These are phyloP conservation scores for Westerdykella sp. DNA, from an alignment of 2,329 filamentous ascomycete species.

Conservation along the genomic window DNA sequence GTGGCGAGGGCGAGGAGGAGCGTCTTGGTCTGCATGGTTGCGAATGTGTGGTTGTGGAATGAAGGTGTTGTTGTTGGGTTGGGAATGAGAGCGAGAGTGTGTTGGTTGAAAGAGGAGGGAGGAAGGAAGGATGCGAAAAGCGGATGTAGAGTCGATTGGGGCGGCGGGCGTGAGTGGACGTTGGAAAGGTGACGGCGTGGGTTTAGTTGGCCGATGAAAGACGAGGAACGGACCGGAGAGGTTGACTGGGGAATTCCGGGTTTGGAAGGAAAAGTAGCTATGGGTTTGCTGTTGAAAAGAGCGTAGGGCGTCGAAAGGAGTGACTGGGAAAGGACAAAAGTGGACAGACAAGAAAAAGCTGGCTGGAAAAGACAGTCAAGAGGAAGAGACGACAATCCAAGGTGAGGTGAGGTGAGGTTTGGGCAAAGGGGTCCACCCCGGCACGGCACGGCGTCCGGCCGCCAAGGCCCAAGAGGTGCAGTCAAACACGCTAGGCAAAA, in stretches of 20 bases:
- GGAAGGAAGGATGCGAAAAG: background rate
- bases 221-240: background rate
- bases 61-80: background rate
- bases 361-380: no score
- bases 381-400: no score
- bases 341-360: no score
- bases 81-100: background rate
- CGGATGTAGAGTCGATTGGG: background rate
- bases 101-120: background rate
- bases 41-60: background rate
- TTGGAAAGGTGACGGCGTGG: background rate
- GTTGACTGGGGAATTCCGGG: background rate
- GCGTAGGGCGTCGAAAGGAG: no score
- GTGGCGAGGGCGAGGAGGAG: slow-evolving; percentile 2
- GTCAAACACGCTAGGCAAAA: no score
- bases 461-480: no score
- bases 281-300: background rate
- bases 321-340: no score
- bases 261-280: background rate
- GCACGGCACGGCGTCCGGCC: no score
- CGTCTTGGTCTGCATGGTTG: background rate
- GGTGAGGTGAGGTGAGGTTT: no score
- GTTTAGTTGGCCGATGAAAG: background rate
- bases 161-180: background rate
- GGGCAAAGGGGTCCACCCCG: no score